phyloP scores from a whole-genome alignment of 2,329 filamentous ascomycete species.

The Colletotrichum sp. region DNA sequence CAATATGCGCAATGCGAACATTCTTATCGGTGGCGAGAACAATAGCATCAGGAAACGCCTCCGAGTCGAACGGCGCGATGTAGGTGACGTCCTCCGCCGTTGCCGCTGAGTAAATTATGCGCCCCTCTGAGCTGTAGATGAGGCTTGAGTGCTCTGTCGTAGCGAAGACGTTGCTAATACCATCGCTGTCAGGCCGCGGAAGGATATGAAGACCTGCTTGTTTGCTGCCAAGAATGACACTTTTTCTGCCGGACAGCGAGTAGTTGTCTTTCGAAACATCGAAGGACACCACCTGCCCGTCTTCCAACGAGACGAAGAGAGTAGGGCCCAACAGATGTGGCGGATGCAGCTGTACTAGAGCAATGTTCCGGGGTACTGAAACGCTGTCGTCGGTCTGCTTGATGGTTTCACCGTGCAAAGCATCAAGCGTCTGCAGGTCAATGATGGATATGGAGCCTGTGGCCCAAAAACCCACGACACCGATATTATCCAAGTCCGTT shows the following conservation, averaged over 20 bases:
- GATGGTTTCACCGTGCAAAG: constrained; percentile 68
- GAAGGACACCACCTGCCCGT: constrained; percentile 89
- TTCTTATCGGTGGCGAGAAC: constrained; percentile 79
- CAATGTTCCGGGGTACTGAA: constrained; percentile 83
- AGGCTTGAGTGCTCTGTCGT: constrained; percentile 93
- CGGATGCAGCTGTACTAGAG: constrained; percentile 79
- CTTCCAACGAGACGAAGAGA: constrained; percentile 88
- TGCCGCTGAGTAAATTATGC: constrained; percentile 91
- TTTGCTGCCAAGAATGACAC: constrained; percentile 83
- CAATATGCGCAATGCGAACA: constrained; percentile 80
- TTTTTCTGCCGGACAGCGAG: constrained; percentile 75
- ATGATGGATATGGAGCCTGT: constrained; percentile 81
- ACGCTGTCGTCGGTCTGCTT: constrained; percentile 67
- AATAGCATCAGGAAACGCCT: constrained; percentile 81
- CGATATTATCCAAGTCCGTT: constrained; percentile 64
- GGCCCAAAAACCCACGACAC: constrained; percentile 87
- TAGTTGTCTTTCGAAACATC: constrained; percentile 67
- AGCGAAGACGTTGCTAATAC: constrained; percentile 82
- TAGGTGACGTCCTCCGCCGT: constrained; percentile 85
- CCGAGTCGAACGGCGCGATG: constrained; percentile 82
- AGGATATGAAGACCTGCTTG: constrained; percentile 83
- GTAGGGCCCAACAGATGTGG: constrained; percentile 65
- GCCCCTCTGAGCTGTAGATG: constrained; percentile 87
- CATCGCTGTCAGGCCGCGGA: constrained; percentile 61
- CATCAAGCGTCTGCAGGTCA: constrained; percentile 68